A percentile compares a stretch with the other conserved stretches of the same genome.
Conservation (phyloP, 345 rosid genomes). For the Geranium brycei region DNA sequence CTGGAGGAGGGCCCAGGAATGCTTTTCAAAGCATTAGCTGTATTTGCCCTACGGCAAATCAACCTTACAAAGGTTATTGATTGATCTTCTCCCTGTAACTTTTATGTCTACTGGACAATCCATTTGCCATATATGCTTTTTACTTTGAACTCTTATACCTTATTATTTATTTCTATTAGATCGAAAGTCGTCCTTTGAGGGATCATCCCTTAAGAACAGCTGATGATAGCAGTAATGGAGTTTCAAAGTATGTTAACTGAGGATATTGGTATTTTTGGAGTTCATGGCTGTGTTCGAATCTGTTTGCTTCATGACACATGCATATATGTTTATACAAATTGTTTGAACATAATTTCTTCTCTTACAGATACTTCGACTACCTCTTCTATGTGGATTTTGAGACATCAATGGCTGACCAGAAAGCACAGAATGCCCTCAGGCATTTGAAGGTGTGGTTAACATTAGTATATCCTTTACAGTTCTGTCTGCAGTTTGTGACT, state of each 20-base stretch:
- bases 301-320: neutral
- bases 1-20: constrained; percentile 95
- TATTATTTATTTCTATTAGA: constrained; percentile 30
- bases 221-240: constrained; percentile 36
- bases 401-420: constrained; percentile 91
- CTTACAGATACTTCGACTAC: constrained; percentile 68
- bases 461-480: too few relatives aligned
- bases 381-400: constrained; percentile 94
- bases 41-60: constrained; percentile 77
- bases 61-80: constrained; percentile 68
- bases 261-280: neutral
- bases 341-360: constrained; percentile 1
- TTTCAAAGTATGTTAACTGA: constrained; percentile 31
- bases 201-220: constrained; percentile 48
- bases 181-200: constrained; percentile 94
- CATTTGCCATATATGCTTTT: neutral
- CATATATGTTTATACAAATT: too few relatives aligned
- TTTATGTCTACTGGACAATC: neutral
- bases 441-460: constrained; percentile 49
- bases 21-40: constrained; percentile 97
- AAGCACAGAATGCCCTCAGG: constrained; percentile 77
- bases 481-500: neutral
- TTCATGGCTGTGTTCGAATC: neutral
- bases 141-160: neutral
- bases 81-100: neutral